A percentile compares a stretch with the other conserved stretches of the same genome.
Conservation (phyloP, 768 basidiomycete genomes). For the Termitomyces sp. region DNA sequence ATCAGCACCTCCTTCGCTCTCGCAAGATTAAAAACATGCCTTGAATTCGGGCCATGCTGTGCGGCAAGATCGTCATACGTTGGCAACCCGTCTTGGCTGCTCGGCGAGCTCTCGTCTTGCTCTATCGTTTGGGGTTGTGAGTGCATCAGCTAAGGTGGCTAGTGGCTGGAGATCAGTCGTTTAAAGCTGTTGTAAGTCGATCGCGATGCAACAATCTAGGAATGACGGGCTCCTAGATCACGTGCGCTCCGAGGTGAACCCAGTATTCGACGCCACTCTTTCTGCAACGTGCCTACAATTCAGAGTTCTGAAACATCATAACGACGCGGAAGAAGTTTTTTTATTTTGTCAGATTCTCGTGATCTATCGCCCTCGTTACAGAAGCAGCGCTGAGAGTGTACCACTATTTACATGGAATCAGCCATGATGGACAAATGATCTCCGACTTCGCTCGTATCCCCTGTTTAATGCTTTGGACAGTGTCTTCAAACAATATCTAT, state of each 20-base stretch:
- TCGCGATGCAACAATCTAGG: conserved; percentile 4
- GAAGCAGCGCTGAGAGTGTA: neutral
- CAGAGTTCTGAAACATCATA: neutral
- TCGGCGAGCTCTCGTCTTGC: conserved; percentile 32
- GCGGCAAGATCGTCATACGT: conserved; percentile 77
- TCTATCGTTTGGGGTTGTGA: conserved; percentile 27
- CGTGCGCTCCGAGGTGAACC: neutral
- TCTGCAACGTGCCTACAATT: too few species aligned
- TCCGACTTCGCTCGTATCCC: too few species aligned
- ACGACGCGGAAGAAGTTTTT: neutral
- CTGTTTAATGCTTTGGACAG: neutral
- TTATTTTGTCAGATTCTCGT: neutral
- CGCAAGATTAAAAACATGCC: conserved; percentile 32
- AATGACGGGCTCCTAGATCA: neutral
- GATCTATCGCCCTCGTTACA: neutral
- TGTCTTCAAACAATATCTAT: neutral
- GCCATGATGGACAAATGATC: neutral
- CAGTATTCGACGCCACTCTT: too few species aligned
- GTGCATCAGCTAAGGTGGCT: conserved; percentile 14
- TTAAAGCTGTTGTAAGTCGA: neutral
- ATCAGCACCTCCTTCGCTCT: conserved; percentile 3
- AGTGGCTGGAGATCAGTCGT: neutral
- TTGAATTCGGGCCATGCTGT: conserved; percentile 78
- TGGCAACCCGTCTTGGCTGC: conserved; percentile 55
- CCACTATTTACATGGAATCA: neutral